Evolutionary conservation across 345 rosid species (phyloP), one percentile per base, ranked within the genome.

Genomic region (Adansonia digitata): DNA sequence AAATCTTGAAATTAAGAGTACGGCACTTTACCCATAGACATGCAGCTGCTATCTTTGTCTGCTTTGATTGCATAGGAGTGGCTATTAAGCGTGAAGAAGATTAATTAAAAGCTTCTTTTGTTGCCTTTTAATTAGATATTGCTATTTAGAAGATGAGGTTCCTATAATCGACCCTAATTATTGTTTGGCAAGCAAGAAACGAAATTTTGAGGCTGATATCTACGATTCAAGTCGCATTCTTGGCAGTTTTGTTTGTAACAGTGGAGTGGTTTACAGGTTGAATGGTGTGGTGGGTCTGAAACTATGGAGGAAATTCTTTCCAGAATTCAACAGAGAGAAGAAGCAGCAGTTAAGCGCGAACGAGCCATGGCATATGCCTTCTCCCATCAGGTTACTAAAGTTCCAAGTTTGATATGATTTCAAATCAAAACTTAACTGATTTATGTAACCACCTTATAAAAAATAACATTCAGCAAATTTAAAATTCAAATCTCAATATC

Each of bases 351-450:
- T 24, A 90, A 92, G 80, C 93, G 98, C 0, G 98, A 90, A 62
- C 79, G 97, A 57, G 92, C 97, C 67, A 82, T 92, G 94, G 97
- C 97, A 9, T 92, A 92, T 51, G 98, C 98, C 73, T 89, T 94
- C 86, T 87, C 97, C 43, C 98, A 92, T 73, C 97, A 94, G 98
- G 94, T 91, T 29, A 31, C 7, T n/a, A n/a, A n/a, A n/a, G n/a
- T n/a, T n/a, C n/a, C n/a, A n/a, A n/a, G n/a, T n/a, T n/a, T n/a
- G n/a, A n/a, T n/a, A n/a, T n/a, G n/a, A n/a, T n/a, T n/a, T n/a
- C n/a, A n/a, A n/a, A n/a, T n/a, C n/a, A n/a, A 6, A 45, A 4
- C 26, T 57, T 1, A n/a, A n/a, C 20, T 52, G 35, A 18, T 57
- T 57, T 7, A 57, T 26, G 10, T 29, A 4, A 57, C 26, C 62